Evolutionary conservation across 352 stramenopile species (phyloP).

Genomic region (Globisporangium emineosum): DNA sequence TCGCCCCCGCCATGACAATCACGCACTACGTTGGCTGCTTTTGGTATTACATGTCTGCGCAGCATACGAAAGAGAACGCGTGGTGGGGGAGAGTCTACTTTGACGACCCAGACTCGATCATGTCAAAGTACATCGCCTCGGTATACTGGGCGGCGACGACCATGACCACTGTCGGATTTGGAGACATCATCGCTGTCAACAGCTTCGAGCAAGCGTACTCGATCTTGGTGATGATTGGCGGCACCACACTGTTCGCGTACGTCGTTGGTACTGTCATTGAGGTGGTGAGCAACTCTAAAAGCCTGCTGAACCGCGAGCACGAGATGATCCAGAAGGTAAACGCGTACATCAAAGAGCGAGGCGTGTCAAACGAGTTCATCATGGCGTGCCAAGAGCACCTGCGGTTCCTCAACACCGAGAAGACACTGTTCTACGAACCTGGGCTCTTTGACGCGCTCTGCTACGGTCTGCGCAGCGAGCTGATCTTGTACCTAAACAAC

Average conservation of each 20-base stretch:
- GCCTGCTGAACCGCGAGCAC: slow-evolving; percentile 68
- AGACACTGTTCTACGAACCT: slow-evolving; percentile 65
- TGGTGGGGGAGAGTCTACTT: slow-evolving; percentile 63
- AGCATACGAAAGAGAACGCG: slow-evolving; percentile 31
- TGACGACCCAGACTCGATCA: slow-evolving; percentile 45
- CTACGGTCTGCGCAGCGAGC: slow-evolving; percentile 59
- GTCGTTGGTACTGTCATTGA: slow-evolving; percentile 82
- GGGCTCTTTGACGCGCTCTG: slow-evolving; percentile 62
- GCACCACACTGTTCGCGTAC: slow-evolving; percentile 80
- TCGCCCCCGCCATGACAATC: slow-evolving; percentile 64
- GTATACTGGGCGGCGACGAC: slow-evolving; percentile 86
- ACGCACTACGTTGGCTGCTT: slow-evolving; percentile 82
- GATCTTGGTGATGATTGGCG: slow-evolving; percentile 81
- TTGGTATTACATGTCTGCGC: slow-evolving; percentile 77
- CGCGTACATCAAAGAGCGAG: slow-evolving; percentile 78
- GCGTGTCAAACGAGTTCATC: slow-evolving; percentile 65
- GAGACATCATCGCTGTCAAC: slow-evolving; percentile 77
- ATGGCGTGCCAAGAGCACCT: slow-evolving; percentile 73
- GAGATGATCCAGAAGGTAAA: slow-evolving; percentile 69
- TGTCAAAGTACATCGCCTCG: slow-evolving; percentile 77
- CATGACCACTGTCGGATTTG: slow-evolving; percentile 86
- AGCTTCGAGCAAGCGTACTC: slow-evolving; percentile 68
- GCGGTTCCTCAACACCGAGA: slow-evolving; percentile 63
- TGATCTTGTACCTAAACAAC: slow-evolving; percentile 64
- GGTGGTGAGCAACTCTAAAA: slow-evolving; percentile 78